phyloP scores from a whole-genome alignment of 768 basidiomycete species.

The Mycena crocata region DNA sequence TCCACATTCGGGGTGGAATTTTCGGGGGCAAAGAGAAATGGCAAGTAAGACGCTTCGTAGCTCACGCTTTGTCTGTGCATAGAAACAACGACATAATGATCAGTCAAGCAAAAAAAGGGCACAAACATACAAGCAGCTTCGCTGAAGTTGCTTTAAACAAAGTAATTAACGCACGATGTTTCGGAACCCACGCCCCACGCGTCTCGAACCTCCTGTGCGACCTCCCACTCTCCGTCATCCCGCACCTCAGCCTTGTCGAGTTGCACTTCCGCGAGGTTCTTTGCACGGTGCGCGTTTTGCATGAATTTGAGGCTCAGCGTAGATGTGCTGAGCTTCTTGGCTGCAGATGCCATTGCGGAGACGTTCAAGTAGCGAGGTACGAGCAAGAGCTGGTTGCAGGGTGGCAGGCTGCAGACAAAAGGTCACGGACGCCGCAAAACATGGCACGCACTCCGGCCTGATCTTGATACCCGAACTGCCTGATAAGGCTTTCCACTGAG shows the following conservation, averaged over 20 bases:
- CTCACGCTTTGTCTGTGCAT: conserved; percentile 39
- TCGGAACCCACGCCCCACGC: conserved; percentile 63
- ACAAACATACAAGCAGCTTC: too few relatives aligned
- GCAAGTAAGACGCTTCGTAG: conserved; percentile 74
- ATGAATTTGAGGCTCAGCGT: conserved; percentile 78
- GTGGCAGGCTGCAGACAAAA: background rate
- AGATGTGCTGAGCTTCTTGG: conserved; percentile 69
- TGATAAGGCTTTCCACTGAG: too few relatives aligned
- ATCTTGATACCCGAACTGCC: too few relatives aligned
- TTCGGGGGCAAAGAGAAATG: conserved; percentile 66
- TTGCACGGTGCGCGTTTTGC: conserved; percentile 74
- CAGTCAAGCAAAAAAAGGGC: background rate
- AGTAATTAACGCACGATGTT: conserved; percentile 13
- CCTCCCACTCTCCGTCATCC: conserved; percentile 76
- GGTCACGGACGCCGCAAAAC: background rate
- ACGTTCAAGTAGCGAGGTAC: too few relatives aligned
- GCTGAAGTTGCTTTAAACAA: too few relatives aligned
- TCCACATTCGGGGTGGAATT: background rate
- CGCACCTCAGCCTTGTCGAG: conserved; percentile 61
- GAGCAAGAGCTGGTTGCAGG: too few relatives aligned
- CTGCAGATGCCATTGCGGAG: conserved; percentile 48
- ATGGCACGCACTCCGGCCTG: conserved; percentile 2
- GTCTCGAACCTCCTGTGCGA: conserved; percentile 62
- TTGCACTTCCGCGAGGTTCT: conserved; percentile 61
- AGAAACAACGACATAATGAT: background rate